These are phyloP conservation scores for Planoprotostelium fungivorum DNA, from an alignment of 78 protist species.

Conservation along the genomic window DNA sequence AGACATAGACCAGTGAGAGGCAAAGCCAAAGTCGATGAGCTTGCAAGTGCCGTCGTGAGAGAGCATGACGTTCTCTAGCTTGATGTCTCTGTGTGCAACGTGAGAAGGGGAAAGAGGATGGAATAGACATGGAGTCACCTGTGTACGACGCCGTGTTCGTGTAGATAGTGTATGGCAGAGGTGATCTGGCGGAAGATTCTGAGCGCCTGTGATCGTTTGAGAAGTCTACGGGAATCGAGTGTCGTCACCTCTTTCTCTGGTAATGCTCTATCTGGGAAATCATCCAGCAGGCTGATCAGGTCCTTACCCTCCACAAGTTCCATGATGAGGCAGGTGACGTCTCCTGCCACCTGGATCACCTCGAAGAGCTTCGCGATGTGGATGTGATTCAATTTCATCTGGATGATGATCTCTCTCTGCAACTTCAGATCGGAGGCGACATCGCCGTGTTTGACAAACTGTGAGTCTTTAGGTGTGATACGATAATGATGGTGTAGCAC, in stretches of 20 bases:
- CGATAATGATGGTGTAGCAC: no score
- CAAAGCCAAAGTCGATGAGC: no score
- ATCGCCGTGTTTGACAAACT: slow-evolving; percentile 21
- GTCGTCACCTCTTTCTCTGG: no score
- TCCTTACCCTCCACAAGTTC: slow-evolving; percentile 49
- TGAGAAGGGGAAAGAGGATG: no score
- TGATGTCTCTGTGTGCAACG: no score
- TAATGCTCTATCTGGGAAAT: slow-evolving; percentile 3
- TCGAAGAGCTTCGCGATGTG: slow-evolving; percentile 58
- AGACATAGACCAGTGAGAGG: no score
- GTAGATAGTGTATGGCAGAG: slow-evolving; percentile 56
- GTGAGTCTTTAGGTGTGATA: slow-evolving; percentile 46
- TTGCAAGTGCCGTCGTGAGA: no score
- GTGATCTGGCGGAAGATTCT: slow-evolving; percentile 42
- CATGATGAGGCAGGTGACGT: slow-evolving; percentile 18
- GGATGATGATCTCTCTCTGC: slow-evolving; percentile 47
- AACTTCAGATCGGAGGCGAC: slow-evolving; percentile 26
- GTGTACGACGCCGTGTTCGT: slow-evolving; percentile 55
- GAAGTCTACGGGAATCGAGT: no score
- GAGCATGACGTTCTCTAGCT: no score
- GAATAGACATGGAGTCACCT: no score
- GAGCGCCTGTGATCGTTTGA: slow-evolving; percentile 53
- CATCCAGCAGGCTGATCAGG: slow-evolving; percentile 48
- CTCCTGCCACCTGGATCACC: slow-evolving; percentile 27
- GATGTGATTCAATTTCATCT: slow-evolving; percentile 47